These are phyloP conservation scores for Rosa persica DNA, from an alignment of 306 rosid species.

Conservation along the genomic window DNA sequence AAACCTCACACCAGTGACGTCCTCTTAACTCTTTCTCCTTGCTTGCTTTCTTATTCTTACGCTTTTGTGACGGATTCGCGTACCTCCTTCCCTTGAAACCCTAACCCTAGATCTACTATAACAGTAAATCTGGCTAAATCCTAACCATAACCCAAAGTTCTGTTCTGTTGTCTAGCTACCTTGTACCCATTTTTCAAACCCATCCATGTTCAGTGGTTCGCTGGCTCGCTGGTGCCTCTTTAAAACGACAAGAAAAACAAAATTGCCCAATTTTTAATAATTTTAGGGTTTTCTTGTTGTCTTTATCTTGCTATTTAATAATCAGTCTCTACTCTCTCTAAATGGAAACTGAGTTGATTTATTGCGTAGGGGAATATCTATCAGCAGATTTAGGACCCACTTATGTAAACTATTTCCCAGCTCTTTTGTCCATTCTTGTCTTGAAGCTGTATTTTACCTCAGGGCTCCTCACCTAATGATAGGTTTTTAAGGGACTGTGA, in stretches of 20 bases:
- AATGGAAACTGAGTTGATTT: slow-evolving; percentile 18
- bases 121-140: slow-evolving; percentile 20
- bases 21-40: slow-evolving; percentile 26
- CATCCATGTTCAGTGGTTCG: background rate
- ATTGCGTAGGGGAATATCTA: slow-evolving; percentile 29
- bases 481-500: too few species aligned
- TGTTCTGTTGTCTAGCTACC: background rate
- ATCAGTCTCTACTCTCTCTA: background rate
- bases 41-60: slow-evolving; percentile 36
- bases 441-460: background rate
- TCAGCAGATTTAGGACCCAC: slow-evolving; percentile 49
- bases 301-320: background rate
- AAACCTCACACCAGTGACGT: slow-evolving; percentile 36
- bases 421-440: slow-evolving; percentile 20
- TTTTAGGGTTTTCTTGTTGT: background rate
- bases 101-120: slow-evolving; percentile 32
- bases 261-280: background rate
- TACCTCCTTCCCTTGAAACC: slow-evolving; percentile 28
- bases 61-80: slow-evolving; percentile 52
- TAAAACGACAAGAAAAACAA: background rate
- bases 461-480: too few species aligned
- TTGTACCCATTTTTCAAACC: background rate
- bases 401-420: slow-evolving; percentile 25
- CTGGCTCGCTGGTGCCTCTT: background rate
- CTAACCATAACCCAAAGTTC: slow-evolving; percentile 6